These are phyloP conservation scores for Hortiboletus campestris DNA, from an alignment of 768 basidiomycete genomes.

Conservation along the genomic window DNA sequence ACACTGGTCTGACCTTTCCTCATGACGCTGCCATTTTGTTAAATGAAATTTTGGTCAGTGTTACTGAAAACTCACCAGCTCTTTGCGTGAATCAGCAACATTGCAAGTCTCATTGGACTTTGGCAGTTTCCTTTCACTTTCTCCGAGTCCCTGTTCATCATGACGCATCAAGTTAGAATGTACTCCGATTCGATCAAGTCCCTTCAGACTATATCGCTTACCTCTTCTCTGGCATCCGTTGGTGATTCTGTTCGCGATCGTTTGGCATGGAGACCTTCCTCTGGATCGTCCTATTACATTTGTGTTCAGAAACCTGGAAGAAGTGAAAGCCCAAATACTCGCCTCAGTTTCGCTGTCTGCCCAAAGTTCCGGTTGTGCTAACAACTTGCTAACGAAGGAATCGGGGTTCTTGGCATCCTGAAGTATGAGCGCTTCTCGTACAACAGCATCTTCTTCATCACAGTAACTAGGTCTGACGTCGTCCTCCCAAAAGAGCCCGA, in stretches of 20 bases:
- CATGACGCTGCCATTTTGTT: not conserved
- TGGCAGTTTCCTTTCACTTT: not conserved
- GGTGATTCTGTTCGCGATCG: not conserved
- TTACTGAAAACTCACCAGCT: no score
- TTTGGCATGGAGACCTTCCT: not conserved
- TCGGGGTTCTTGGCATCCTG: not conserved
- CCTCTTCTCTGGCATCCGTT: not conserved
- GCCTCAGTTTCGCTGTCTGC: not conserved
- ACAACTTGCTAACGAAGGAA: not conserved
- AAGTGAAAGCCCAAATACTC: not conserved
- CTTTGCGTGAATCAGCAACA: not conserved
- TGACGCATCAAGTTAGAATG: not conserved
- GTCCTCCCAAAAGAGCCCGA: not conserved
- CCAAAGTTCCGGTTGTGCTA: not conserved
- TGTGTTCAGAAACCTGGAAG: not conserved
- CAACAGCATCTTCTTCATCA: not conserved
- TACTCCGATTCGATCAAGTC: not conserved
- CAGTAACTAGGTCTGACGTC: no score
- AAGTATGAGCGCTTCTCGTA: not conserved
- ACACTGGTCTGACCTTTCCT: not conserved
- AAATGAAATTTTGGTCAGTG: no score
- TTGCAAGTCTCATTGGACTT: not conserved
- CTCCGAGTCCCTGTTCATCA: not conserved
- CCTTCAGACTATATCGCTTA: not conserved
- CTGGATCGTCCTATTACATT: not conserved